phyloP scores from a whole-genome alignment of 495 filamentous ascomycete genomes.

The Chaetomium cochliodes region DNA sequence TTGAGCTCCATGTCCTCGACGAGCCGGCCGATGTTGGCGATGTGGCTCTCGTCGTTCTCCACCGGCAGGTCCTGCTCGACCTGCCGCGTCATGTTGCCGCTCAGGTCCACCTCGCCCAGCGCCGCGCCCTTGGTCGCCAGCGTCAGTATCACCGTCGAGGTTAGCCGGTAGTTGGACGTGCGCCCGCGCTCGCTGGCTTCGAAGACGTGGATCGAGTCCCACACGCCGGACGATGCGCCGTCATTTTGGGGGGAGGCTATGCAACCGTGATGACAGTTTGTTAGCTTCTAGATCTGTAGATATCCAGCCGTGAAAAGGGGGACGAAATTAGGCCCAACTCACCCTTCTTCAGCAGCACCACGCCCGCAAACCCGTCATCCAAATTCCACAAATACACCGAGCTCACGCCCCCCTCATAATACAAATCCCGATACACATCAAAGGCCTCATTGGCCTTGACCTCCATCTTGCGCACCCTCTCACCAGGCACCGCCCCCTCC shows the following conservation, averaged over 20 bases:
- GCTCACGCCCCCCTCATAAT: conserved; percentile 94
- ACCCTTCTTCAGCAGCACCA: conserved; percentile 94
- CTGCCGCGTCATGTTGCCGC: conserved; percentile 97
- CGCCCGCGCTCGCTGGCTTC: conserved; percentile 89
- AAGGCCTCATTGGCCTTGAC: conserved; percentile 91
- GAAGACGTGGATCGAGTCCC: conserved; percentile 99
- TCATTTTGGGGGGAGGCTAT: conserved; percentile 43
- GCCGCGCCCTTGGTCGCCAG: conserved; percentile 67
- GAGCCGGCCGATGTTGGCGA: conserved; percentile 89
- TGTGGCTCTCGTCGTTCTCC: conserved; percentile 87
- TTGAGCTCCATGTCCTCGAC: conserved; percentile 99
- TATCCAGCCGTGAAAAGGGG: background rate
- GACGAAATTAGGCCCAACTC: no score
- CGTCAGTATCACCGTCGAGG: conserved; percentile 91
- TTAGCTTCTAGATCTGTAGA: conserved; percentile 5
- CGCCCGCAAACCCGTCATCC: conserved; percentile 97
- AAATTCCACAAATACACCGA: conserved; percentile 98
- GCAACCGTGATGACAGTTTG: background rate
- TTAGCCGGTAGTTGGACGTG: conserved; percentile 94
- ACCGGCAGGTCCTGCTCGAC: conserved; percentile 86
- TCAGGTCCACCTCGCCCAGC: conserved; percentile 88
- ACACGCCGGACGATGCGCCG: conserved; percentile 74
- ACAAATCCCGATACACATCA: conserved; percentile 94
- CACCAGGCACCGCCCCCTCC: conserved; percentile 74
- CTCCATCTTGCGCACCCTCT: conserved; percentile 89